Evolutionary conservation across 768 basidiomycete species (phyloP).

Genomic region (Harrya chromipes): DNA sequence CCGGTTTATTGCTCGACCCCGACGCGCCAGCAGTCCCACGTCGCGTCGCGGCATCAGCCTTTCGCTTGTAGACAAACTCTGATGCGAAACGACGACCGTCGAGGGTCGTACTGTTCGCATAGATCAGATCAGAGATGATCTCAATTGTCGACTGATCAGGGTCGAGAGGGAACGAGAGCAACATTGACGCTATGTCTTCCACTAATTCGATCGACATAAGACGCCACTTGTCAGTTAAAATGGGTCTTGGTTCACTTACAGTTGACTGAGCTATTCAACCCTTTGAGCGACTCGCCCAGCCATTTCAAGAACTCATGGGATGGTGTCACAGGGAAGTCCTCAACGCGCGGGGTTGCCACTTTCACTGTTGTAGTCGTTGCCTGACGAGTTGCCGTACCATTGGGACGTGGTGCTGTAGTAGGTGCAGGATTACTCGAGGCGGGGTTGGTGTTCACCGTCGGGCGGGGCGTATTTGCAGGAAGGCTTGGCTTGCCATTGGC

Average conservation of each 20-base stretch:
- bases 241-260: constrained; percentile 35
- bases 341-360: constrained; percentile 39
- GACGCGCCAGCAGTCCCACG: constrained; percentile 43
- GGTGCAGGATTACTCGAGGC: constrained; percentile 26
- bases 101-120: constrained; percentile 90
- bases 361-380: constrained; percentile 35
- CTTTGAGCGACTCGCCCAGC: constrained; percentile 82
- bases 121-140: constrained; percentile 93
- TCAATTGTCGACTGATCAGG: constrained; percentile 79
- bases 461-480: constrained; percentile 33
- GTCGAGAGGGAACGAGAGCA: constrained; percentile 91
- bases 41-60: constrained; percentile 66
- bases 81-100: constrained; percentile 94
- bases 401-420: constrained; percentile 35
- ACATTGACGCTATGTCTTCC: constrained; percentile 95
- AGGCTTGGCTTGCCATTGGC: constrained; percentile 58
- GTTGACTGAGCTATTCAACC: constrained; percentile 54
- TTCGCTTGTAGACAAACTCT: constrained; percentile 86
- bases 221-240: constrained; percentile 5
- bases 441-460: constrained; percentile 33
- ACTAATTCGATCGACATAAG: constrained; percentile 46
- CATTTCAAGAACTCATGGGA: constrained; percentile 92
- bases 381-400: constrained; percentile 38
- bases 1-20: constrained; percentile 42
- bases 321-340: constrained; percentile 64